Percentiles rank a stretch among this genome's conserved stretches.
Evolutionary conservation across 768 basidiomycete genomes (phyloP).

Genomic region (Rubroboletus pulcherrimus): DNA sequence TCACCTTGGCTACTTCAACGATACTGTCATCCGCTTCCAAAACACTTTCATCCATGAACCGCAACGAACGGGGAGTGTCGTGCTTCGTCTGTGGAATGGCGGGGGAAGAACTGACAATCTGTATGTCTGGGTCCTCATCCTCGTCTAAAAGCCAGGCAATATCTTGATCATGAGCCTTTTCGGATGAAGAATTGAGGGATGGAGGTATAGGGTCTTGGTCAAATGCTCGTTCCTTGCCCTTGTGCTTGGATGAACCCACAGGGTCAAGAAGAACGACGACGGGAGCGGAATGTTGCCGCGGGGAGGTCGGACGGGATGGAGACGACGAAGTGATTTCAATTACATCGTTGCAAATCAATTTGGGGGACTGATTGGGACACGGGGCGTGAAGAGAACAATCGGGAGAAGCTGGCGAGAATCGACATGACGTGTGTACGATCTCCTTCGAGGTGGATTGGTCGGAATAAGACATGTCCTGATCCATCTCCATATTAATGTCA

Average conservation of each 20-base stretch:
- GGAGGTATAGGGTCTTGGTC: not conserved
- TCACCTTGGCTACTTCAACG: constrained; percentile 23
- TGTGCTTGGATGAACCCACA: not conserved
- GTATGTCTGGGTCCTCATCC: constrained; percentile 54
- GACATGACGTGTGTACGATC: constrained; percentile 4
- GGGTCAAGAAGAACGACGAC: not conserved
- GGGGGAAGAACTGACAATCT: constrained; percentile 53
- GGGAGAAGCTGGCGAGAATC: constrained; percentile 14
- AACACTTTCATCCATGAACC: constrained; percentile 21
- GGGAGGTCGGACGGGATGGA: constrained; percentile 18
- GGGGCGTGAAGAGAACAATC: not conserved
- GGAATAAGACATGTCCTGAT: constrained; percentile 35
- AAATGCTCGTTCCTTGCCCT: constrained; percentile 10
- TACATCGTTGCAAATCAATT: constrained; percentile 21
- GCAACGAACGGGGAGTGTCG: not conserved
- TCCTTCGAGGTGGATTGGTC: constrained; percentile 3
- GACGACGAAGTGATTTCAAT: constrained; percentile 34
- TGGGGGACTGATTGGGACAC: constrained; percentile 16
- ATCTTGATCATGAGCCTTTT: constrained; percentile 29
- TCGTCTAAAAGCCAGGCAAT: constrained; percentile 69
- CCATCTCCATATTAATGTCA: constrained; percentile 51
- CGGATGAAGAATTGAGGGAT: not conserved
- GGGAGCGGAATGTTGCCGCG: constrained; percentile 2
- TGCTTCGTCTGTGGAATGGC: constrained; percentile 10
- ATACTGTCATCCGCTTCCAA: constrained; percentile 5